Base-by-base conservation (phyloP, 768 basidiomycete species). In the Trametes cubensis region DNA sequence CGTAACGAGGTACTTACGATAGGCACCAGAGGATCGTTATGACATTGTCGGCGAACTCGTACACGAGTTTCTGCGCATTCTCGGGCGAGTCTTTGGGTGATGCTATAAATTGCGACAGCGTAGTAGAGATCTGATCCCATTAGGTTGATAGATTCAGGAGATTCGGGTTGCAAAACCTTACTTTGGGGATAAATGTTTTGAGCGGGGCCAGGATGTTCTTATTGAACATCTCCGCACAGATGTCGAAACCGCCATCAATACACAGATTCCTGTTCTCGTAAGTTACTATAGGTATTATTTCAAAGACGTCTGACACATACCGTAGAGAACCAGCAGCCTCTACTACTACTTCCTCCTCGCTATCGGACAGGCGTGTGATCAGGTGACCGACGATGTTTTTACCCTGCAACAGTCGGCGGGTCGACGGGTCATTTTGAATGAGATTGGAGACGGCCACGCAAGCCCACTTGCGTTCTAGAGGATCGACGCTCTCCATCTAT, bases 201-300 rank as follows among this genome's bases (percentile, higher is more conserved):
- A 94, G 74, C 2, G 92, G 91, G 6, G 86, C 81, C 52, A 97
- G 78, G 47, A 97, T 87, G 67, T 92, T 92, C 78, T 97, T 97
- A 74, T 98, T 97, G 77, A 89, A 95, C 92, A 98, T 95, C 74
- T 97, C 94, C 1, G 90, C 93, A 69, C 95, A 95, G 49, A 97
- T 90, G 66, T 97, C 94, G 71, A 92, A 91, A 54, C 95, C 95
- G 17, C 95, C 95, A 71, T 98, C 95, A 69, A 98, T 88, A 69
- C 93, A 94, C 15, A 98, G 75, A 77, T 97, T 98, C 64, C 95
- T 97, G 69, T 15, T 4, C 4, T 28, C 20, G 28, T 17, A 38
- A 42, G 25, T 47, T n/a, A 20, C 40, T 21, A 52, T 30, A 3
- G 28, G 26, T 5, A 28, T 17, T 34, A n/a, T 50, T 20, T 21